A percentile compares a stretch with the other conserved stretches of the same genome.
Conservation (phyloP, 2,329 filamentous ascomycete genomes). For the Myriosclerotinia duriaeana region DNA sequence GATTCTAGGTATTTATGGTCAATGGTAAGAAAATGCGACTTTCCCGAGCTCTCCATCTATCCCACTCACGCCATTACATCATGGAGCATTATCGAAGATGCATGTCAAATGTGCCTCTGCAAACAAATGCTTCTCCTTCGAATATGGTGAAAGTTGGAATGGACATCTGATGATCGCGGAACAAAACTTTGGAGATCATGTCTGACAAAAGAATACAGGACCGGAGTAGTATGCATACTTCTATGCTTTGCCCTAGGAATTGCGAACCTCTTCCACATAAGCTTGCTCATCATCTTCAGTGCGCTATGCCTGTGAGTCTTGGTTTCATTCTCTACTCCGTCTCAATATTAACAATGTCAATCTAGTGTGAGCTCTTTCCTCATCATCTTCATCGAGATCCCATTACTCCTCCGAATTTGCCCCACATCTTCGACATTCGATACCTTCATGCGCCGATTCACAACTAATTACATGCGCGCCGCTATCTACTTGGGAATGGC, state of each 20-base stretch:
- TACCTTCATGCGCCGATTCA: slow-evolving; percentile 82
- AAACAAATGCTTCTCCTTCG: not conserved
- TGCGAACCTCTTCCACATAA: slow-evolving; percentile 61
- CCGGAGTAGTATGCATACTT: slow-evolving; percentile 69
- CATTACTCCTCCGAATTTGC: slow-evolving; percentile 94
- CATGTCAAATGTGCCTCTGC: not conserved
- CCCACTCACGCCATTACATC: slow-evolving; percentile 12
- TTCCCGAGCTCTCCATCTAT: slow-evolving; percentile 17
- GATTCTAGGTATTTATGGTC: slow-evolving; percentile 66
- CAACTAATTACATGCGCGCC: slow-evolving; percentile 96
- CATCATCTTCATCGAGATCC: slow-evolving; percentile 85
- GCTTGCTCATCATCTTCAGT: slow-evolving; percentile 47
- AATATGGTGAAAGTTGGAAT: not conserved
- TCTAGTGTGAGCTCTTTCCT: slow-evolving; percentile 66
- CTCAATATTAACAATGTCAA: slow-evolving; percentile 22
- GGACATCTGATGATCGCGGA: not conserved
- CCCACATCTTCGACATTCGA: slow-evolving; percentile 91
- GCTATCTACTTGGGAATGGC: slow-evolving; percentile 81
- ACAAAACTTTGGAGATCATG: slow-evolving; percentile 18
- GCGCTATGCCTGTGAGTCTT: slow-evolving; percentile 54
- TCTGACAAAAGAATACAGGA: slow-evolving; percentile 48
- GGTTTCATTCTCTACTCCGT: not conserved
- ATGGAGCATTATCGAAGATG: slow-evolving; percentile 14
- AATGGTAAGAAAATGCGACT: slow-evolving; percentile 59
- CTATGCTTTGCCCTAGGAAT: slow-evolving; percentile 69